Base-by-base conservation (phyloP, 2,329 filamentous ascomycete genomes). In the Verticillium zaregamsianum region DNA sequence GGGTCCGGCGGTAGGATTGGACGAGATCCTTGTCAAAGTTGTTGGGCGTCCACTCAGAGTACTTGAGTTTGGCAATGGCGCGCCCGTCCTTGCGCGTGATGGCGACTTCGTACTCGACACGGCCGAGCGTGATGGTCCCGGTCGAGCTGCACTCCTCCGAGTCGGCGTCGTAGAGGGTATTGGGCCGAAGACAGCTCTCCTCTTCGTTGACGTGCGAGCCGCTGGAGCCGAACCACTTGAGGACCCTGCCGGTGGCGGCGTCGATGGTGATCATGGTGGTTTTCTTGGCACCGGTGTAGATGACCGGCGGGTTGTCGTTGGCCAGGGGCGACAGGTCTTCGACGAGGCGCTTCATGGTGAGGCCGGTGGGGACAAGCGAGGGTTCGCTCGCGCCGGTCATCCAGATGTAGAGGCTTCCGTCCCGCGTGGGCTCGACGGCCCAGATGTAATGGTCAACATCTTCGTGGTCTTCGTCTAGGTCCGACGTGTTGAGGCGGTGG, bases 11-110 rank as follows among this genome's bases (percentile, higher is more conserved):
- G 70, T 98, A 95, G 71, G 98, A 92, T 58, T 86, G 86, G 69
- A 92, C 88, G 7, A 99, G 86, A 72, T 99, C 95, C 65, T 86
- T 86, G 74, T 99, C 94, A 64, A 89, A 91, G 63, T 90, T 96
- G 74, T 99, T 99, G 15, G 93, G 91, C 0, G 88, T 89, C 95
- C 95, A 99, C 74, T 99, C 95, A 12, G 92, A 90, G 72, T 96
- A 99, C 66, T 88, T 93, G 67, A 99, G 86, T 0, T 92, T 97
- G 70, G 93, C 96, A 65, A 99, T 90, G 8, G 87, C 86, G 63
- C 89, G 86, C 1, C 90, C 89, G 67, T 90, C 85, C 55, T 83
- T 85, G 63, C 91, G 89, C 66, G 93, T 90, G 55, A 99, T 96
- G 61, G 85, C 87, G 63, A 99, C 89, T 6, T 86, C 94, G 75